Evolutionary conservation across 1,139 yeast species (phyloP), one percentile per base, ranked within the genome.

Genomic region (Hemisphaericaspora lyxosophila): DNA sequence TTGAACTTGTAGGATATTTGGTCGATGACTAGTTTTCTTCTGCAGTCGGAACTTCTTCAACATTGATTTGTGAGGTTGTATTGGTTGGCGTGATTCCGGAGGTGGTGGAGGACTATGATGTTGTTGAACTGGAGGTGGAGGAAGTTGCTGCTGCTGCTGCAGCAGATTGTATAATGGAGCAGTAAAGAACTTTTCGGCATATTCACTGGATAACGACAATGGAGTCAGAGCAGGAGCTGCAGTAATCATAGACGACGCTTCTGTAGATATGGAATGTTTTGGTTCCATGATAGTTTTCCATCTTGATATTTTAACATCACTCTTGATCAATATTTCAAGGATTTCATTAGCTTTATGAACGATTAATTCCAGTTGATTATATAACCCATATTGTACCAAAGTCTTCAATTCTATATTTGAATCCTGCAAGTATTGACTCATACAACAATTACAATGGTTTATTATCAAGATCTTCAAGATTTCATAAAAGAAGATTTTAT

Each of bases 381-480:
- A 59, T 8, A 66, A 41, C 0, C 74, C 75, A 35, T 51, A 57
- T 37, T 64, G 71, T 2, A 70, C 42, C 13, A 67, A 43, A 1
- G 49, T 45, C 35, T 61, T 65, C 29, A 70, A 49, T 17, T 53
- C 59, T 4, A 46, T 50, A 15, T 44, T 38, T 0, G 42, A 35
- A 27, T 62, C 65, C 12, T 40, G 34, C 13, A 69, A 44, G 41
- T 64, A 60, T 2, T 60, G 64, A 9, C 31, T 44, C 65, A 67
- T 60, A 39, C 75, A 70, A 42, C 76, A 70, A 2, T 49, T 33
- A 7, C 48, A 28, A 46, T 71, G 78, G 8, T 35, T 40, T 12
- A 47, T 45, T 1, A 68, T 44, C 5, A 70, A 39, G 1, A 49
- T 34, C 23, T 53, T 49, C 4, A 64, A 48, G 3, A 62, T 48